These are phyloP conservation scores for Chaetomium strumarium DNA, from an alignment of 2,329 filamentous ascomycete species.

Conservation along the genomic window DNA sequence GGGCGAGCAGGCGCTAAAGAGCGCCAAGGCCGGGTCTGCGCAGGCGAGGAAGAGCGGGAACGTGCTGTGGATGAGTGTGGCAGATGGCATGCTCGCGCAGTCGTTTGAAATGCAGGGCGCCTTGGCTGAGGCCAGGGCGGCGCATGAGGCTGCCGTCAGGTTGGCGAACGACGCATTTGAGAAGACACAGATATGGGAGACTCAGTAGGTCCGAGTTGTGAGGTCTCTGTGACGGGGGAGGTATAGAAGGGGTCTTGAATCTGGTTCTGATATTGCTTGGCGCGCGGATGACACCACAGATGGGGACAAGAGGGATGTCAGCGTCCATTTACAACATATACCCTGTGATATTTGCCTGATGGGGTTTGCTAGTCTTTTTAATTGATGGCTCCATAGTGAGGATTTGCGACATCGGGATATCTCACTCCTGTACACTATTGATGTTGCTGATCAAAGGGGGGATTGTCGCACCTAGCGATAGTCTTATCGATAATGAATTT, in stretches of 20 bases:
- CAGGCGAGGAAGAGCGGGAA: constrained; percentile 67
- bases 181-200: constrained; percentile 15
- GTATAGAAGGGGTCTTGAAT: neutral
- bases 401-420: neutral
- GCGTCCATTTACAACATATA: neutral
- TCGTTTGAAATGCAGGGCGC: constrained; percentile 65
- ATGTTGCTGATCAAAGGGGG: neutral
- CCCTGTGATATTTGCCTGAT: constrained; percentile 1
- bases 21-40: constrained; percentile 60
- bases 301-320: neutral
- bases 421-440: neutral
- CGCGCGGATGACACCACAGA: neutral
- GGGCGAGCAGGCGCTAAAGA: constrained; percentile 73
- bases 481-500: too few relatives aligned
- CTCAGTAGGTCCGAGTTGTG: neutral
- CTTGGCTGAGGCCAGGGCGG: constrained; percentile 13
- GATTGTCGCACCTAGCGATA: neutral
- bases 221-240: neutral
- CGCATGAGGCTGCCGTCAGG: constrained; percentile 13
- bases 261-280: neutral
- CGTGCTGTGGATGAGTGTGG: constrained; percentile 72
- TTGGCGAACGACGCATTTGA: constrained; percentile 22
- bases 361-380: neutral
- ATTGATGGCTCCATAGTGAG: neutral
- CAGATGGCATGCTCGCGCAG: constrained; percentile 70